phyloP scores from a whole-genome alignment of 2,329 filamentous ascomycete species.

The Calonectria ilicicola region DNA sequence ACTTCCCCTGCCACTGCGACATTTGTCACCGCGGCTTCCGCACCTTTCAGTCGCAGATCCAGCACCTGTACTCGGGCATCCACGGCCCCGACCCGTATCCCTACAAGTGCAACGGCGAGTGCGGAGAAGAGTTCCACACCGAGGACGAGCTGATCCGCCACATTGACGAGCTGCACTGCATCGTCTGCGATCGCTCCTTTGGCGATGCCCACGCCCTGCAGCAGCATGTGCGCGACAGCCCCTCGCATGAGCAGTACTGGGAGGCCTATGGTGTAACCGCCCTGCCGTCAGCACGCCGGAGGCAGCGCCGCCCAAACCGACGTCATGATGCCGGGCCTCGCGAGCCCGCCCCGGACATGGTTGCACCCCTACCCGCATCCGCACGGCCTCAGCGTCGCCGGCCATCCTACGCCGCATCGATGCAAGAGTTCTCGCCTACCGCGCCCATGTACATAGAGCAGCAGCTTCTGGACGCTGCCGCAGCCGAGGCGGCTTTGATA shows the following conservation, averaged over 20 bases:
- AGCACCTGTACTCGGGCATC: background rate
- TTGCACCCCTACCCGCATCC: no score
- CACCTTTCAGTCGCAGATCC: background rate
- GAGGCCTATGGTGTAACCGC: background rate
- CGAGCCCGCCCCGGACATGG: background rate
- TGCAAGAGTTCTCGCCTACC: background rate
- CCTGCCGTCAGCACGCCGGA: background rate
- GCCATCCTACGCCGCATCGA: background rate
- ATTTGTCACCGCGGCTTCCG: background rate
- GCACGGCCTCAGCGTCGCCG: background rate
- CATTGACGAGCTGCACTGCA: conserved; percentile 2
- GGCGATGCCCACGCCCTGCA: background rate
- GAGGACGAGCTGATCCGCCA: background rate
- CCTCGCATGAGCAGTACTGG: background rate
- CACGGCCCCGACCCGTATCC: background rate
- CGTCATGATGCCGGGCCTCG: background rate
- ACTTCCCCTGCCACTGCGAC: background rate
- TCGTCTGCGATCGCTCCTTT: conserved; percentile 1
- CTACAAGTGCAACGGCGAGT: background rate
- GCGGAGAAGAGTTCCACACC: background rate
- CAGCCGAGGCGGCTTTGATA: background rate
- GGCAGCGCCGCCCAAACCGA: background rate
- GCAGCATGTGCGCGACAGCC: background rate
- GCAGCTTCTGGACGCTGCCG: background rate
- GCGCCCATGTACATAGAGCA: background rate